Evolutionary conservation across 192 early-diverging fungal genomes (phyloP).

Genomic region (Coemansia sp.): DNA sequence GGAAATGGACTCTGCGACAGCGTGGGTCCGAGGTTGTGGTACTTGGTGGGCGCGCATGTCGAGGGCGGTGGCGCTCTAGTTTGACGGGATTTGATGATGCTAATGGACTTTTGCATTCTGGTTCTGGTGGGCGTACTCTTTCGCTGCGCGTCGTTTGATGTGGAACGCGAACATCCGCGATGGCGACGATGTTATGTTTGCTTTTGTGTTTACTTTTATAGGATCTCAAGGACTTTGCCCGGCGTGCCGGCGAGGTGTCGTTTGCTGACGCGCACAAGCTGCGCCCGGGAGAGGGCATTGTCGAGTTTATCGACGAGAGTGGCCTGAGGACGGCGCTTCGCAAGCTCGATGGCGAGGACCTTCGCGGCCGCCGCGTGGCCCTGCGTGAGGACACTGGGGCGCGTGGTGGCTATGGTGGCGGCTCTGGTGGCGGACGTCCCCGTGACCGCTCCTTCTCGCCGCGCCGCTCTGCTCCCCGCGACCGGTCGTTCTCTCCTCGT

Average conservation of each 20-base stretch:
- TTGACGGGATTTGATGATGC: constrained; percentile 7
- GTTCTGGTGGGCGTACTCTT: background rate
- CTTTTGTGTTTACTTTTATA: constrained; percentile 38
- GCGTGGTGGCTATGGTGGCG: constrained; percentile 27
- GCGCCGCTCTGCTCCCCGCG: constrained; percentile 45
- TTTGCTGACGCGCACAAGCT: constrained; percentile 89
- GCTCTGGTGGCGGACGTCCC: constrained; percentile 36
- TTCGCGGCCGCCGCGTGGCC: constrained; percentile 65
- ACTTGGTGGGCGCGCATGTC: constrained; percentile 21
- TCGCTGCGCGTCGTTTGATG: background rate
- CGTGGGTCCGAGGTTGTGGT: background rate
- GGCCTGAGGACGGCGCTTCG: constrained; percentile 85
- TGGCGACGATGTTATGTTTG: constrained; percentile 1
- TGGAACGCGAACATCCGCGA: constrained; percentile 1
- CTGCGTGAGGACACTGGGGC: constrained; percentile 59
- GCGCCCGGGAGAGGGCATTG: constrained; percentile 81
- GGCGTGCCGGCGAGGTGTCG: constrained; percentile 90
- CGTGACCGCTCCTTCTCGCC: constrained; percentile 49
- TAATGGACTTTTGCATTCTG: constrained; percentile 5
- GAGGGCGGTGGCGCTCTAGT: constrained; percentile 21
- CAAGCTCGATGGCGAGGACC: constrained; percentile 75
- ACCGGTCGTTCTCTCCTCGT: constrained; percentile 47
- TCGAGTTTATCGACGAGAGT: constrained; percentile 79
- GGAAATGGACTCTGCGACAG: background rate
- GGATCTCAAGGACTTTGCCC: constrained; percentile 96